A percentile compares a stretch with the other conserved stretches of the same genome.
These are phyloP conservation scores for Amauroascus verrucosus DNA, from an alignment of 2,329 filamentous ascomycete genomes.

Conservation along the genomic window DNA sequence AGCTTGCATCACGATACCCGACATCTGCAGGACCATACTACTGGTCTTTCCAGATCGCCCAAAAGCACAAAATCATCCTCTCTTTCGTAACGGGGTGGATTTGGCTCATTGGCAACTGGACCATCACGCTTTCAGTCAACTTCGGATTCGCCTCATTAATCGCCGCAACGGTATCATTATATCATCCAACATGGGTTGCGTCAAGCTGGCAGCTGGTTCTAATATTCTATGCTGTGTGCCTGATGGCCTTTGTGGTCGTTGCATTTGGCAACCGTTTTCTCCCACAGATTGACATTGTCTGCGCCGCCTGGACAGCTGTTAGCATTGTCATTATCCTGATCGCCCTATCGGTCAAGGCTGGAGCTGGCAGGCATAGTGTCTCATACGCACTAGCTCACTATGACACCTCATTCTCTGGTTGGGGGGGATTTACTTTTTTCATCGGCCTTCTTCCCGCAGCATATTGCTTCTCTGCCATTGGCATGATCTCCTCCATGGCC, in stretches of 20 bases:
- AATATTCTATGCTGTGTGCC: constrained; percentile 59
- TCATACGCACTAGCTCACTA: constrained; percentile 28
- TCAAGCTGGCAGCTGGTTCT: constrained; percentile 55
- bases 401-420: constrained; percentile 13
- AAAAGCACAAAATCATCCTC: constrained; percentile 36
- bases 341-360: constrained; percentile 45
- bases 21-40: constrained; percentile 46
- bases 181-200: constrained; percentile 7
- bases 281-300: constrained; percentile 50
- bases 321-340: constrained; percentile 50
- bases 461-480: constrained; percentile 50
- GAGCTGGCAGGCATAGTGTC: constrained; percentile 44
- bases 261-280: constrained; percentile 57
- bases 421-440: constrained; percentile 50
- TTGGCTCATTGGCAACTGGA: constrained; percentile 46
- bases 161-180: constrained; percentile 41
- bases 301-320: constrained; percentile 41
- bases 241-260: constrained; percentile 56
- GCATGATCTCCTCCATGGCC: constrained; percentile 54
- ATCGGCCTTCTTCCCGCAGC: constrained; percentile 51
- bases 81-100: constrained; percentile 47
- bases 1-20: constrained; percentile 44
- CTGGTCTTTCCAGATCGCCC: constrained; percentile 44
- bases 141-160: constrained; percentile 30
- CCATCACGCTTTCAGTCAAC: constrained; percentile 45